phyloP scores from a whole-genome alignment of 2,329 filamentous ascomycete species.

The Sarocladium strictum region DNA sequence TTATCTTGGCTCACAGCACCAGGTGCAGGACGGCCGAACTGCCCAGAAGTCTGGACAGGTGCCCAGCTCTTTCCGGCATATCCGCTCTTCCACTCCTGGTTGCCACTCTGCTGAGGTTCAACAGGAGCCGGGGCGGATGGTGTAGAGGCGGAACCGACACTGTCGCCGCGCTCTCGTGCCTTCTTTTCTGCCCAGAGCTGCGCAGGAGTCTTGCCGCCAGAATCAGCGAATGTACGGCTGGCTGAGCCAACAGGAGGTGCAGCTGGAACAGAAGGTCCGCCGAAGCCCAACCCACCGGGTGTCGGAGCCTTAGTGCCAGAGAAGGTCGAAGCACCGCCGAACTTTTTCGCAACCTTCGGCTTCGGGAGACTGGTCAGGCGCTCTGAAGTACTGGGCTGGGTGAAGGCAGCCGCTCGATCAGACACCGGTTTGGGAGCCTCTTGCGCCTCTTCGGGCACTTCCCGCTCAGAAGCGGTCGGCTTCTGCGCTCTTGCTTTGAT shows the following conservation, averaged over 20 bases:
- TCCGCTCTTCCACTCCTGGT: constrained; percentile 78
- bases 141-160: constrained; percentile 29
- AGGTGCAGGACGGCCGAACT: constrained; percentile 58
- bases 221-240: constrained; percentile 88
- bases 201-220: constrained; percentile 92
- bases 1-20: constrained; percentile 40
- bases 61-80: constrained; percentile 90
- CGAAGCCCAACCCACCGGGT: constrained; percentile 61
- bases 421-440: constrained; percentile 55
- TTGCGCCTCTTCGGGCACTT: constrained; percentile 21
- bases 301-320: constrained; percentile 84
- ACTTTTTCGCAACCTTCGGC: constrained; percentile 90
- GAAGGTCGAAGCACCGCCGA: constrained; percentile 66
- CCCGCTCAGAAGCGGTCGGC: constrained; percentile 37
- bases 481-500: constrained; percentile 81
- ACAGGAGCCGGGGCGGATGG: constrained; percentile 47
- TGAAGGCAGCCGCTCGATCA: constrained; percentile 73
- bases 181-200: constrained; percentile 98
- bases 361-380: constrained; percentile 85
- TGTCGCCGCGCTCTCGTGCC: constrained; percentile 63
- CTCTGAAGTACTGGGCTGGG: constrained; percentile 55
- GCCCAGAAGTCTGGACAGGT: constrained; percentile 63
- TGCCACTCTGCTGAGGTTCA: constrained; percentile 64
- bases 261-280: constrained; percentile 51
- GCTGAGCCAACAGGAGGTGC: constrained; percentile 65